These are phyloP conservation scores for Bipolaris oryzae DNA, from an alignment of 2,329 filamentous ascomycete genomes.

Conservation along the genomic window DNA sequence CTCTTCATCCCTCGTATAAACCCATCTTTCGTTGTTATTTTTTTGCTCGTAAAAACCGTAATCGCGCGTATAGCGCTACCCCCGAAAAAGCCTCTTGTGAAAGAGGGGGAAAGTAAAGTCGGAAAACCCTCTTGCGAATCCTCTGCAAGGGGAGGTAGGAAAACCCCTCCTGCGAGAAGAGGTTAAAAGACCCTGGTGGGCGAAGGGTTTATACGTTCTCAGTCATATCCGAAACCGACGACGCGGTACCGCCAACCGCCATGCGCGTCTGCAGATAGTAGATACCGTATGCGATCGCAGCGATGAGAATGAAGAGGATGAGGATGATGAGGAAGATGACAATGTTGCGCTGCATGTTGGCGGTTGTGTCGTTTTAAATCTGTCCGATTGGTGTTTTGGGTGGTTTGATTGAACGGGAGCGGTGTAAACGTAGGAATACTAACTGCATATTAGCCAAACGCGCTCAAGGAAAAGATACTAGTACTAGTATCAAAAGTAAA, in stretches of 20 bases:
- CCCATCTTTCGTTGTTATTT: no score
- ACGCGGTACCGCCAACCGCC: slow-evolving; percentile 44
- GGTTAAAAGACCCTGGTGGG: background rate
- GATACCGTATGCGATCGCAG: slow-evolving; percentile 57
- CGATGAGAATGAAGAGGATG: slow-evolving; percentile 59
- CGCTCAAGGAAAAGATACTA: background rate
- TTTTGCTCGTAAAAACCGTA: no score
- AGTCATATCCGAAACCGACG: slow-evolving; percentile 42
- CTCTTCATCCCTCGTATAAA: no score
- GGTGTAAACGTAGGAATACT: background rate
- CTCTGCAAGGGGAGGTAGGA: no score
- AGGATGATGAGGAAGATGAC: slow-evolving; percentile 61
- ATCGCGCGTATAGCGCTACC: no score
- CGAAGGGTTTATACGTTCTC: slow-evolving; percentile 8
- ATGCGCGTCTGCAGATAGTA: slow-evolving; percentile 56
- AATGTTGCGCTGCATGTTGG: slow-evolving; percentile 58
- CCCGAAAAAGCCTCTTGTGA: no score
- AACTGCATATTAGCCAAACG: background rate
- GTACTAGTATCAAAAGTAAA: background rate
- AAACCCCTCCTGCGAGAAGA: no score
- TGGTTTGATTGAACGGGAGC: no score
- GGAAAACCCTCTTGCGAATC: no score
- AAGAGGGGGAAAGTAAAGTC: no score
- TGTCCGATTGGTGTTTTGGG: background rate
- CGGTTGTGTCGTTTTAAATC: background rate